Evolutionary conservation across 176 grass and related monocot species (phyloP).

Genomic region (Chloris gayana): DNA sequence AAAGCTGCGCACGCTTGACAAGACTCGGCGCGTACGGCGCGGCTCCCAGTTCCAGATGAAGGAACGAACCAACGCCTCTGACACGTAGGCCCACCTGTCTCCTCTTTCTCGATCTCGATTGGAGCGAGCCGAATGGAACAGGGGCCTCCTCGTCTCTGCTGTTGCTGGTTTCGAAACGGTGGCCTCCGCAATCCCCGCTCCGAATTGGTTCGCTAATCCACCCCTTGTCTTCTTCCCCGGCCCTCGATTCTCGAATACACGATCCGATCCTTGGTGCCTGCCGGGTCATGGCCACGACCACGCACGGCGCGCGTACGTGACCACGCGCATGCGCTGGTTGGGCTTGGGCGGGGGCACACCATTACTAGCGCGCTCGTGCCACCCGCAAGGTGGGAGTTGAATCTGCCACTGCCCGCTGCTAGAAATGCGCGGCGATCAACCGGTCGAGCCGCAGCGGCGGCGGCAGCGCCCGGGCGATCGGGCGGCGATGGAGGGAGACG

Average conservation of each 20-base stretch:
- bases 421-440: not conserved
- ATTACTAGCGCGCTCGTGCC: not conserved
- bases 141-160: not conserved
- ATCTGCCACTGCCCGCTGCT: not conserved
- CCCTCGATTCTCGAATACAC: not conserved
- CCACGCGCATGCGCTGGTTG: not conserved
- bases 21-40: no score
- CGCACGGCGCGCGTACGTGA: conserved; percentile 37
- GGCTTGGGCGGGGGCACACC: not conserved
- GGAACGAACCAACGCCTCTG: no score
- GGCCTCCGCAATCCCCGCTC: conserved; percentile 27
- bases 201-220: not conserved
- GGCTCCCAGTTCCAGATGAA: no score
- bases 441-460: not conserved
- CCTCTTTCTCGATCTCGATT: conserved; percentile 7
- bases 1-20: no score
- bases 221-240: conserved; percentile 1
- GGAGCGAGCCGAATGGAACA: not conserved
- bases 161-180: not conserved
- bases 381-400: not conserved
- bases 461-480: not conserved
- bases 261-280: not conserved
- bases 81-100: no score
- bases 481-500: not conserved
- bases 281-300: conserved; percentile 20